Percentiles rank a stretch among this genome's conserved stretches.
Conservation (phyloP, 768 basidiomycete species). For the Suillus plorans region DNA sequence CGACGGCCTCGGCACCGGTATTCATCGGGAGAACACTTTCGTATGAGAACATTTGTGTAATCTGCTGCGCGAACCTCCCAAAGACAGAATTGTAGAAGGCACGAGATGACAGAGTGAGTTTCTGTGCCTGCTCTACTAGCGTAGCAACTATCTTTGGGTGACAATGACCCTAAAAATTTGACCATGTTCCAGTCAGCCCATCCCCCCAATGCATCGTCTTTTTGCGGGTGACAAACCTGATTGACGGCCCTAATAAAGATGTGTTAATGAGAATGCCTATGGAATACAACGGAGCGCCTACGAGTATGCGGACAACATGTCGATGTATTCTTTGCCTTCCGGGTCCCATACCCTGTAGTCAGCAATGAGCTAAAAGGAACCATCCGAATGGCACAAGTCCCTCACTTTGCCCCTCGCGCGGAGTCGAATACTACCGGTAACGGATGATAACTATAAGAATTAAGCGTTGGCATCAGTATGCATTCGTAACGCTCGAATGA, state of each 20-base stretch:
- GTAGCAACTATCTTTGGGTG: constrained; percentile 85
- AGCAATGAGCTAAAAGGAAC: constrained; percentile 10
- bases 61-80: constrained; percentile 83
- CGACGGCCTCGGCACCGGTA: constrained; percentile 97
- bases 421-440: constrained; percentile 92
- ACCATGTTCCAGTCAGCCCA: constrained; percentile 11
- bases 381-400: constrained; percentile 35
- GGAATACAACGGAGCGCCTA: constrained; percentile 39
- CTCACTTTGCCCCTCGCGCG: constrained; percentile 87
- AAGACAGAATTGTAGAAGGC: constrained; percentile 96
- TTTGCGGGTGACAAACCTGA: constrained; percentile 52
- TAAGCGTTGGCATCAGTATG: constrained; percentile 37
- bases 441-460: constrained; percentile 84
- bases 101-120: constrained; percentile 89
- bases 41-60: constrained; percentile 84
- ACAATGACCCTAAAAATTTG: constrained; percentile 70
- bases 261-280: constrained; percentile 8
- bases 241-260: constrained; percentile 68
- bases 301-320: constrained; percentile 98
- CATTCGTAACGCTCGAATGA: constrained; percentile 23
- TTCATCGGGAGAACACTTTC: constrained; percentile 99
- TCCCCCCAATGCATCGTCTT: background rate
- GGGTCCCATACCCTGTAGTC: constrained; percentile 80
- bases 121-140: constrained; percentile 81
- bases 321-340: constrained; percentile 94